Base-by-base conservation (phyloP, 1,284 basidiomycete genomes). In the Coniferiporia sulphurascens region DNA sequence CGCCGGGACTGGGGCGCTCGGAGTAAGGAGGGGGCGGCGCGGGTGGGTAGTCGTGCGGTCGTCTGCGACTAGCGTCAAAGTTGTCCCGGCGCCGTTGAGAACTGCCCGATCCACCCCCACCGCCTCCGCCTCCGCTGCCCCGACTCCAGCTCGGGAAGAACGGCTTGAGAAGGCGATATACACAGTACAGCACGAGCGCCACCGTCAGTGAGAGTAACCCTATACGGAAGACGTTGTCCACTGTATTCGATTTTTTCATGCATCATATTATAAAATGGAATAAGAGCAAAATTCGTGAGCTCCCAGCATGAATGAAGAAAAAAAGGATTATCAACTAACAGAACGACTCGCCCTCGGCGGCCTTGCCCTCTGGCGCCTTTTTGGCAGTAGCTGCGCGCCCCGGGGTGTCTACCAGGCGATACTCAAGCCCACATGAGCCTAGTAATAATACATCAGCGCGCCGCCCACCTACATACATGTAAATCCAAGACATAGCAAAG, bases 351-450 rank as follows among this genome's bases (percentile, higher is more conserved):
- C 27, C 27, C 27, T 27, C n/a, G n/a, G n/a, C n/a, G n/a, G n/a
- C n/a, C n/a, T n/a, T n/a, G n/a, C n/a, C n/a, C n/a, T n/a, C n/a
- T n/a, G n/a, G n/a, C n/a, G n/a, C n/a, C n/a, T 27, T 27, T 5
- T 27, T 27, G 27, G 27, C 27, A 5, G 27, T 27, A 5, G 27
- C n/a, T n/a, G n/a, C 27, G 27, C 27, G 27, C 27, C 27, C 27
- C 27, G 27, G 27, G 27, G 5, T 5, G 27, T 85, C 80, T 12
- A 90, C 82, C 1, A 95, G 81, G 55, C 83, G 80, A 69, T 94
- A 95, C 62, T 92, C 84, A 52, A 95, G 74, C 2, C 83, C 87
- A 69, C 93, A 95, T 13, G 91, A 93, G 15, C 87, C 92, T 93
- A 66, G 15, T 6, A 49, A 3, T 19, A 27, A 2, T 5, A 27